Base-by-base conservation (phyloP, 306 rosid genomes). In the Bauhinia variegata region DNA sequence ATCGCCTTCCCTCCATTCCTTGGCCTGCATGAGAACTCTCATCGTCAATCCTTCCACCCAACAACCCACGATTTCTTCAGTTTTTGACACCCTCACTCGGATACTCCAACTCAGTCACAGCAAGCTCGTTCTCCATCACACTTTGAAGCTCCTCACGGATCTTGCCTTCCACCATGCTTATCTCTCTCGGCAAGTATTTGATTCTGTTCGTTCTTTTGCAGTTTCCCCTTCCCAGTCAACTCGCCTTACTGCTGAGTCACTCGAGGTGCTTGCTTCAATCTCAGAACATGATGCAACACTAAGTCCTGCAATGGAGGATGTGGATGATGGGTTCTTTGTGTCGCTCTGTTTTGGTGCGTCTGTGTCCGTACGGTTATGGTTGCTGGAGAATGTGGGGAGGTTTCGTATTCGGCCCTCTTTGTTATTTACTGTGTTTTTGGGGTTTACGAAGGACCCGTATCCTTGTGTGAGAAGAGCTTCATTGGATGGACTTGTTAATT, bases 401-500 rank as follows among this genome's bases (percentile, higher is more conserved):
- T 80, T 86, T 30, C 44, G 51, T 11, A 70, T 81, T 33, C 59
- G 73, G 36, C 86, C 91, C 8, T 81, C 80, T 34, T 39, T 83
- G 68, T 33, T 83, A 60, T 68, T 86, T 11, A 74, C 83, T 33
- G 44, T 89, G 68, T 77, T 88, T 58, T 60, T 87, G 8, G 98
- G 98, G 50, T 84, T 89, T 57, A 86, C 96, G 30, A 89, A 76
- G 78, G 98, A 93, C 54, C 96, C 96, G 2, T 89, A 83, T 70
- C 97, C 96, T 11, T 59, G 67, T 31, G 89, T 89, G 73, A 83
- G 98, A 66, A 73, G 32, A 28, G 87, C 74, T 19, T 78, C 96
- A 46, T 68, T 89, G 71, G 96, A 84, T 56, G 98, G 96, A 11
- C 83, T 92, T 37, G 79, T 72, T 54, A 65, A 77, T 30, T 72